Evolutionary conservation across 1,284 basidiomycete genomes (phyloP).

Genomic region (Malassezia psittaci): DNA sequence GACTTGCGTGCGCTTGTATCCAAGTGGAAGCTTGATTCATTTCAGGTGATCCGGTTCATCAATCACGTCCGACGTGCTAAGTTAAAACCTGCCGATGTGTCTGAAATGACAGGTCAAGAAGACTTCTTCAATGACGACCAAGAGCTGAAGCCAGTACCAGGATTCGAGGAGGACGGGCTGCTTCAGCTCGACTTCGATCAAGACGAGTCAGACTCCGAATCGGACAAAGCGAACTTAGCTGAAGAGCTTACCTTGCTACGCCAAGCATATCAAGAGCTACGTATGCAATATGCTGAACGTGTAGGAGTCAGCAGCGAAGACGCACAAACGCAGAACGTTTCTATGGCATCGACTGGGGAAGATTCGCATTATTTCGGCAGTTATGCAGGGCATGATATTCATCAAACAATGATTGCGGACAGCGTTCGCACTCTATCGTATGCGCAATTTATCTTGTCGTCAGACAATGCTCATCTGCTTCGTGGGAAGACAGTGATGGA

Average conservation of each 20-base stretch:
- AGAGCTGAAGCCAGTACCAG: slow-evolving; percentile 38
- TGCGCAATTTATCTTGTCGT: slow-evolving; percentile 68
- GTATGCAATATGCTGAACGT: slow-evolving; percentile 15
- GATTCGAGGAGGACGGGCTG: slow-evolving; percentile 41
- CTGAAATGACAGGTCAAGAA: slow-evolving; percentile 16
- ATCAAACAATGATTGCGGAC: slow-evolving; percentile 61
- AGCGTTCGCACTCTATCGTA: slow-evolving; percentile 86
- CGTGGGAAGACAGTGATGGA: slow-evolving; percentile 79
- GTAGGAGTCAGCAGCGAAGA: slow-evolving; percentile 12
- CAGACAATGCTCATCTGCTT: slow-evolving; percentile 69
- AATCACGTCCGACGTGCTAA: slow-evolving; percentile 32
- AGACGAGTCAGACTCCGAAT: slow-evolving; percentile 1
- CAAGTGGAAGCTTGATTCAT: slow-evolving; percentile 27
- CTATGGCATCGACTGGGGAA: slow-evolving; percentile 57
- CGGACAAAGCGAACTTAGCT: background rate
- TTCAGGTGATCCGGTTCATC: slow-evolving; percentile 41
- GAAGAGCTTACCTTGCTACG: slow-evolving; percentile 14
- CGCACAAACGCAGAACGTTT: background rate
- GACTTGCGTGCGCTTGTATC: slow-evolving; percentile 29
- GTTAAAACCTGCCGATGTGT: slow-evolving; percentile 13
- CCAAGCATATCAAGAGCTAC: slow-evolving; percentile 16
- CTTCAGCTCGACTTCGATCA: slow-evolving; percentile 20
- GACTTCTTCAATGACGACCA: slow-evolving; percentile 27
- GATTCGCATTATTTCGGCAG: slow-evolving; percentile 90
- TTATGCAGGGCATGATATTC: slow-evolving; percentile 73